Evolutionary conservation across 345 rosid species (phyloP), one percentile per base, ranked within the genome.

Genomic region (Eucalyptus victrix): DNA sequence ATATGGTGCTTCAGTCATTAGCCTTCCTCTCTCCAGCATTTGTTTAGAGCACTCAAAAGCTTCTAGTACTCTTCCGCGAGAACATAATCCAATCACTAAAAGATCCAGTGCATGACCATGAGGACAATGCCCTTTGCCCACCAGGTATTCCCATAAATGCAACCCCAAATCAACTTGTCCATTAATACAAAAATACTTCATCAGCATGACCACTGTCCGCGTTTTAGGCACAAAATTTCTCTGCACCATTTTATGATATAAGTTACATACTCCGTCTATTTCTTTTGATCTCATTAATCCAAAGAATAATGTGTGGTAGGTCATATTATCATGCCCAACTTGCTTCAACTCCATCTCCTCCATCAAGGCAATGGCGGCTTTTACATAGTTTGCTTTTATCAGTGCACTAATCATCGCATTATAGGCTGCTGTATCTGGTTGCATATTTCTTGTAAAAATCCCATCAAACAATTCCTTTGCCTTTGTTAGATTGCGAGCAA

Each of bases 151-250:
- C 47, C 47, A 44, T 44, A 94, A 94, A 88, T 90, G 87, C 89
- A 96, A 51, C 69, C 97, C 98, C 89, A 93, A 81, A 94, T 96
- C 96, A 65, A 95, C 87, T 91, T 86, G 91, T 19, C 91, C 86
- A 88, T 95, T 96, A 14, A 89, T 90, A 81, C 98, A 97, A 88
- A 97, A 97, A 53, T 90, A 90, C 91, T 97, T 97, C 97, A 95
- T 95, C 93, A 97, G 65, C 98, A 96, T 95, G 89, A 97, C 98
- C 86, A 93, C 94, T 2, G 97, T 97, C 37, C 93, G 93, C 40
- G 97, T 92, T 90, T 93, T 94, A 8, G 97, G 99, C 54, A 97
- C 94, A 89, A 96, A 92, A 60, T 91, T 92, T 37, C 88, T 92
- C 19, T 83, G 93, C 34, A 93, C 88, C 99, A 96, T 96, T 91